Evolutionary conservation across 1,284 basidiomycete species (phyloP), one percentile per base, ranked within the genome.

Genomic region (Sporisorium sorghi): DNA sequence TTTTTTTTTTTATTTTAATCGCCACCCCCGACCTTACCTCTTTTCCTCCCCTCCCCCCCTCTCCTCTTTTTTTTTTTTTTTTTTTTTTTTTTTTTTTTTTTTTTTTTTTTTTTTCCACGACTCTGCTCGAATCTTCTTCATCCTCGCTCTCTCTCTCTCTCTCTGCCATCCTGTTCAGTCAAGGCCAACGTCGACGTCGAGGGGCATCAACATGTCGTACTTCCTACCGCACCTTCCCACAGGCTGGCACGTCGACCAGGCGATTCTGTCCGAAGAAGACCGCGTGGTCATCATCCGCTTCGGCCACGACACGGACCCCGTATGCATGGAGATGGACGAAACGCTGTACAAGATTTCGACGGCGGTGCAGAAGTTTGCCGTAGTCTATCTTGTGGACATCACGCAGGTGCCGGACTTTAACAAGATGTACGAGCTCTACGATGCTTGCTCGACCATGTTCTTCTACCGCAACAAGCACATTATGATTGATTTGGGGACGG

Each of bases 261-360:
- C 96, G 5, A 98, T 99, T 85, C 91, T 97, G 72, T 95, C 94
- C 0, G 96, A 99, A 85, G 96, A 99, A 85, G 94, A 97, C 82
- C 90, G 96, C 53, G 90, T 97, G 37, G 96, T 99, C 39, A 92
- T 94, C 64, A 90, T 98, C 64, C 91, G 96, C 12, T 99, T 98
- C 85, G 96, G 96, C 0, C 92, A 96, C 85, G 95, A 97, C 86
- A 68, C 73, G 15, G 93, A 99, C 85, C 87, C 89, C 1, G 91
- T 96, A 73, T 99, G 96, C 87, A 98, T 98, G 97, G 91, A 91
- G 35, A 97, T 98, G 94, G 97, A 99, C 87, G 96, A 99, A 86
- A 97, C 94, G 3, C 89, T 99, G 19, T 93, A 94, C 85, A 88
- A 89, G 12, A 91, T 97, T 53, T 91, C 92, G 1, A 96, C 97